phyloP scores from a whole-genome alignment of 108 stramenopile genomes.

The Bacterosira constricta region DNA sequence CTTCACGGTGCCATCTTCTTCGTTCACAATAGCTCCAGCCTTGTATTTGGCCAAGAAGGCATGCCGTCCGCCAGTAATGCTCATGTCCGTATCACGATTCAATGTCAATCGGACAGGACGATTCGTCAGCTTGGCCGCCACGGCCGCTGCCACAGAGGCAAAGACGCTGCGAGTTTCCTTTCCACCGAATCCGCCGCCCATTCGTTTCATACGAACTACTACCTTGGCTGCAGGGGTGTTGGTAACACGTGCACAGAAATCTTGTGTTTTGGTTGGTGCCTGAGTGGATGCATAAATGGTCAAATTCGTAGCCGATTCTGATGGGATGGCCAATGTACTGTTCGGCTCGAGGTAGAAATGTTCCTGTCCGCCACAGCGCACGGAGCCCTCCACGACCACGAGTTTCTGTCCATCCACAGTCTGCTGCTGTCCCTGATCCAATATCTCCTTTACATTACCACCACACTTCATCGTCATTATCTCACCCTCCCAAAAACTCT shows the following conservation, averaged over 20 bases:
- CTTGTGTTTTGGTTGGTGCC: constrained; percentile 90
- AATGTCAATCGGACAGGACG: constrained; percentile 90
- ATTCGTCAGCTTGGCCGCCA: constrained; percentile 80
- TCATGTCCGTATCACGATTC: constrained; percentile 93
- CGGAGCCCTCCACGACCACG: constrained; percentile 68
- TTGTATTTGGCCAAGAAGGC: constrained; percentile 86
- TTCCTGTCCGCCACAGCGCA: constrained; percentile 90
- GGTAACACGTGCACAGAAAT: constrained; percentile 81
- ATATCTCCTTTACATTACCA: constrained; percentile 63
- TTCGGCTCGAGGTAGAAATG: constrained; percentile 97
- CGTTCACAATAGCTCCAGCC: constrained; percentile 78
- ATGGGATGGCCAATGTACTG: constrained; percentile 86
- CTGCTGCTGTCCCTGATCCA: constrained; percentile 11
- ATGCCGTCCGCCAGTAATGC: constrained; percentile 82
- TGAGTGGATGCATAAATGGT: constrained; percentile 92
- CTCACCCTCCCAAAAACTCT: constrained; percentile 74
- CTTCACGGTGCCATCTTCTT: constrained; percentile 68
- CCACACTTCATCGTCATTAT: constrained; percentile 77
- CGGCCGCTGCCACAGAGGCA: constrained; percentile 82
- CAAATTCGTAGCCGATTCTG: constrained; percentile 81
- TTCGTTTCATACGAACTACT: constrained; percentile 88
- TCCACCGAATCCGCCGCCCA: constrained; percentile 97
- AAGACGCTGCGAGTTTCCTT: constrained; percentile 93
- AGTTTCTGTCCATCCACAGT: constrained; percentile 54
- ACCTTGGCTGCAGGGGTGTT: constrained; percentile 85